phyloP scores from a whole-genome alignment of 192 early-diverging fungal genomes.

The Coemansia sp. region DNA sequence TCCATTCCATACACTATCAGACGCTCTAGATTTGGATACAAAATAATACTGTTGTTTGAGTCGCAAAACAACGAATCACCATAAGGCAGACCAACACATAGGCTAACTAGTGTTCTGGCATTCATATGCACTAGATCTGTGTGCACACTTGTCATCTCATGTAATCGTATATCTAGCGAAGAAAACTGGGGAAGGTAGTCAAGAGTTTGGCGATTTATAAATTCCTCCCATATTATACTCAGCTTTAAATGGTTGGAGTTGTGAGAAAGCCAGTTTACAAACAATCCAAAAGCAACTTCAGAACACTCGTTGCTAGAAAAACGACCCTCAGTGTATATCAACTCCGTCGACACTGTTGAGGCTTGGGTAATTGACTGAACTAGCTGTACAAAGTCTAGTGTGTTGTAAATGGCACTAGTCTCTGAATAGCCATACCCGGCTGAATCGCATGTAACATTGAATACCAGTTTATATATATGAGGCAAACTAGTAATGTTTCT shows the following conservation, averaged over 20 bases:
- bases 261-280: neutral
- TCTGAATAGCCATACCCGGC: neutral
- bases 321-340: neutral
- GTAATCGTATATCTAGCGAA: neutral
- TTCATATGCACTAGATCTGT: neutral
- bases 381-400: neutral
- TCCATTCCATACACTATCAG: neutral
- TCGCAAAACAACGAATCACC: neutral
- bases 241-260: neutral
- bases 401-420: neutral
- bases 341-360: neutral
- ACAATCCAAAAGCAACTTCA: neutral
- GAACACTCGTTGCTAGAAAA: neutral
- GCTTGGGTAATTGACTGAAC: neutral
- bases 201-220: neutral
- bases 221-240: neutral
- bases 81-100: neutral
- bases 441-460: neutral
- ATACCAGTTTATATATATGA: neutral
- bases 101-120: neutral
- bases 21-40: conserved; percentile 3
- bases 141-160: neutral
- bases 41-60: neutral
- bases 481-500: neutral
- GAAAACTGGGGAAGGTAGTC: neutral